phyloP scores from a whole-genome alignment of 805 yeast genomes.

The Wickerhamomyces pijperi region DNA sequence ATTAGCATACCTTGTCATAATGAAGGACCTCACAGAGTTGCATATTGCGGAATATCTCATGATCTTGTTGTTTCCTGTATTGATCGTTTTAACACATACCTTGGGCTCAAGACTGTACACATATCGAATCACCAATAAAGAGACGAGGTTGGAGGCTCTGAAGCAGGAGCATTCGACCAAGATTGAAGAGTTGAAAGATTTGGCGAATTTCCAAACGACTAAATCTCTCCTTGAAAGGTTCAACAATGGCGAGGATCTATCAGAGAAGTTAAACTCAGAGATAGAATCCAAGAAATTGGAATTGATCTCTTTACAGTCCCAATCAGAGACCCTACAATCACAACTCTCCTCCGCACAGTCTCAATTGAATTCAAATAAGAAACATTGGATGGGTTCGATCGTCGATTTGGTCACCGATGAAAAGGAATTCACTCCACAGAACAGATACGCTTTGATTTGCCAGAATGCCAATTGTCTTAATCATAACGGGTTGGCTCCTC shows the following conservation, averaged over 20 bases:
- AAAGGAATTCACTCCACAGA: conserved; percentile 50
- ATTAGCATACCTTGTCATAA: neutral
- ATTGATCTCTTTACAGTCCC: conserved; percentile 4
- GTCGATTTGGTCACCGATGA: conserved; percentile 41
- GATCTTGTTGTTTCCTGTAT: conserved; percentile 2
- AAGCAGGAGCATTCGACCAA: conserved; percentile 37
- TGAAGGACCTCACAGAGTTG: neutral
- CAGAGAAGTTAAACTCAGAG: conserved; percentile 32
- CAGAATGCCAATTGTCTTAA: conserved; percentile 41
- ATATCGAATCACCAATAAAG: conserved; percentile 4
- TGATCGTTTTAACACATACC: conserved; percentile 1
- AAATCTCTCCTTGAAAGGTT: conserved; percentile 62
- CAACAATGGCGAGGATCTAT: conserved; percentile 38
- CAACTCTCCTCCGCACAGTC: neutral
- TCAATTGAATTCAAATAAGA: neutral
- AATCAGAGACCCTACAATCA: conserved; percentile 1
- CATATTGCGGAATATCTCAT: conserved; percentile 1
- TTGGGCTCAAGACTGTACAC: conserved; percentile 1
- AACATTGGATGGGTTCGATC: conserved; percentile 28
- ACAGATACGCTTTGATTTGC: conserved; percentile 69
- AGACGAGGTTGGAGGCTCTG: conserved; percentile 21
- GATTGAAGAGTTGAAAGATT: conserved; percentile 55
- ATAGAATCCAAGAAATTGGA: conserved; percentile 9
- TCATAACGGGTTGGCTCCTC: conserved; percentile 80
- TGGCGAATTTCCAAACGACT: conserved; percentile 68